phyloP scores from a whole-genome alignment of 495 filamentous ascomycete genomes.

The Annulohypoxylon nitens region DNA sequence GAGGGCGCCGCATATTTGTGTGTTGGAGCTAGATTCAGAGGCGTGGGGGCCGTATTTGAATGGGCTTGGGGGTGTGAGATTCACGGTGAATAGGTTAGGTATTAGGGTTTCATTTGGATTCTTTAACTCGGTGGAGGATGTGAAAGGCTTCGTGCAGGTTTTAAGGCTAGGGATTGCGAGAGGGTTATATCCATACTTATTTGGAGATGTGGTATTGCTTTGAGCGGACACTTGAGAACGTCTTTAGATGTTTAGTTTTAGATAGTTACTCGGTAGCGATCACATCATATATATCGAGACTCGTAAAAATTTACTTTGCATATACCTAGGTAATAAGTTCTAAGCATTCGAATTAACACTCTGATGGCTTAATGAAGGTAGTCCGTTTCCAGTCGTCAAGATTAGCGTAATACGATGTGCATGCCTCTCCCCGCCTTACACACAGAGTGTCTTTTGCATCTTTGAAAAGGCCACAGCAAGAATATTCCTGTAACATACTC shows the following conservation, averaged over 20 bases:
- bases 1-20: conserved; percentile 44
- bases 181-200: too few species aligned
- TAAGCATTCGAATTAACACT: neutral
- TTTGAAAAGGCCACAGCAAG: conserved; percentile 16
- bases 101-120: conserved; percentile 45
- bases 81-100: conserved; percentile 41
- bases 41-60: conserved; percentile 31
- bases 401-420: conserved; percentile 28
- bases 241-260: too few species aligned
- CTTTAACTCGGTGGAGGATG: conserved; percentile 41
- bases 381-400: conserved; percentile 33
- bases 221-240: too few species aligned
- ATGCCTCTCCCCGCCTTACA: conserved; percentile 27
- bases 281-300: too few species aligned
- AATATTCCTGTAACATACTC: neutral
- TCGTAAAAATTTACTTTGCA: too few species aligned
- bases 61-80: conserved; percentile 4
- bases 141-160: conserved; percentile 33
- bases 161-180: conserved; percentile 21
- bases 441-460: neutral
- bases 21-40: conserved; percentile 30
- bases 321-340: too few species aligned
- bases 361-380: conserved; percentile 6
- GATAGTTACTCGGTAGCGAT: too few species aligned
- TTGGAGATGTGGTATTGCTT: too few species aligned